A percentile compares a stretch with the other conserved stretches of the same genome.
These are phyloP conservation scores for Aspergillus ustus DNA, from an alignment of 2,329 filamentous ascomycete species.

Conservation along the genomic window DNA sequence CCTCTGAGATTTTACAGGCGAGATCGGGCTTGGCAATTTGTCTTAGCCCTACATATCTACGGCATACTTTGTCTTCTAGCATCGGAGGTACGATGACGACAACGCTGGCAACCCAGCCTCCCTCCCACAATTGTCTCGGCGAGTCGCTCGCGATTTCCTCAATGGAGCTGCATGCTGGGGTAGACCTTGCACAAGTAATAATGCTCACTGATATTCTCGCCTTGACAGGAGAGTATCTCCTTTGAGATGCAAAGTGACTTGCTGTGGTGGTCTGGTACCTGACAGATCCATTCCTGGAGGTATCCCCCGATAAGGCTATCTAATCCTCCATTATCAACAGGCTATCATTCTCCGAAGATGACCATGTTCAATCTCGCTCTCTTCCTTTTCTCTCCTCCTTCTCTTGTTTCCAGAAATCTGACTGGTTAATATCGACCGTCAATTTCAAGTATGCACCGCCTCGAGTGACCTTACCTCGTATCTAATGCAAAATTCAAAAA, in stretches of 20 bases:
- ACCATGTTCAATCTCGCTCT: not conserved
- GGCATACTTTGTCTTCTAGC: not conserved
- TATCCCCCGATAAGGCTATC: conserved; percentile 7
- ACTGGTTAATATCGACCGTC: not conserved
- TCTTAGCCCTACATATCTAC: not conserved
- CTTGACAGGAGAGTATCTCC: not conserved
- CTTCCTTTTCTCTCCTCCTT: not conserved
- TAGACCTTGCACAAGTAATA: conserved; percentile 1
- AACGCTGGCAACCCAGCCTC: conserved; percentile 5
- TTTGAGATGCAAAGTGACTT: not conserved
- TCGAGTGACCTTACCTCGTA: not conserved
- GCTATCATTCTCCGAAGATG: not conserved
- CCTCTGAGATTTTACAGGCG: not conserved
- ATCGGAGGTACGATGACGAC: conserved; percentile 6
- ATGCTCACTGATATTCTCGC: not conserved
- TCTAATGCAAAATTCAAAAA: not conserved
- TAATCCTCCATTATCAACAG: not conserved
- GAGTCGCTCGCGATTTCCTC: conserved; percentile 5
- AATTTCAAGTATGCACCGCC: not conserved
- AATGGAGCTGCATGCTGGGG: conserved; percentile 1
- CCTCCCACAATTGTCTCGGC: conserved; percentile 10
- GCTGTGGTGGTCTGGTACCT: conserved; percentile 8
- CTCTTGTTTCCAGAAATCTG: not conserved
- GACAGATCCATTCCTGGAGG: conserved; percentile 13
- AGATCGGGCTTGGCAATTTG: conserved; percentile 1